These are phyloP conservation scores for Thyridium curvatum DNA, from an alignment of 2,329 filamentous ascomycete genomes.

Conservation along the genomic window DNA sequence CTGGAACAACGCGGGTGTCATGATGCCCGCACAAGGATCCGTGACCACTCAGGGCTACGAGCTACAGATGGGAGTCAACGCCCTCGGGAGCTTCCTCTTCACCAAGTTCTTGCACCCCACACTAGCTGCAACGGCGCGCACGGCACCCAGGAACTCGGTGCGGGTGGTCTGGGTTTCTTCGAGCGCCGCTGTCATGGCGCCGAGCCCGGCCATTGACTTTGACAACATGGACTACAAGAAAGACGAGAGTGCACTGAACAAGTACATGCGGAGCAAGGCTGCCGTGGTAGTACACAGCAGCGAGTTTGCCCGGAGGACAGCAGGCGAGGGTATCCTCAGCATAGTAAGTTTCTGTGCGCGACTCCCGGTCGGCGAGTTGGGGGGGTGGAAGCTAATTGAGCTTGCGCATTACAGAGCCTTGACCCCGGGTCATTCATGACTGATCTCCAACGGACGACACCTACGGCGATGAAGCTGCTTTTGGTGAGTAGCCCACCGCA, in stretches of 20 bases:
- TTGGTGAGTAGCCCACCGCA: too few species aligned
- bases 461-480: neutral
- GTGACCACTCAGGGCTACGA: slow-evolving; percentile 25
- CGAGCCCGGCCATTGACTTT: slow-evolving; percentile 17
- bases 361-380: too few species aligned
- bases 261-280: slow-evolving; percentile 20
- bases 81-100: slow-evolving; percentile 20
- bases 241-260: slow-evolving; percentile 10
- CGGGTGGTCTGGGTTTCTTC: slow-evolving; percentile 23
- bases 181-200: slow-evolving; percentile 15
- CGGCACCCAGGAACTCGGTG: slow-evolving; percentile 11
- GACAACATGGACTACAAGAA: slow-evolving; percentile 21
- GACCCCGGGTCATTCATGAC: slow-evolving; percentile 7
- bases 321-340: slow-evolving; percentile 17
- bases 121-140: slow-evolving; percentile 14
- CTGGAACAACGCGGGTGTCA: slow-evolving; percentile 33
- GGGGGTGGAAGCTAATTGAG: too few species aligned
- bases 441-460: slow-evolving; percentile 6
- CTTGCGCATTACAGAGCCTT: too few species aligned
- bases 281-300: slow-evolving; percentile 20
- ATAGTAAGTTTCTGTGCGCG: slow-evolving; percentile 10
- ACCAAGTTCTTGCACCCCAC: slow-evolving; percentile 18
- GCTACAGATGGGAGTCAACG: slow-evolving; percentile 21
- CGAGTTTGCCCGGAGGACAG: slow-evolving; percentile 17
- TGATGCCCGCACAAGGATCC: slow-evolving; percentile 25